Evolutionary conservation across 73 alveolate genomes (phyloP), one percentile per base, ranked within the genome.

Genomic region (Loxodes magnus): DNA sequence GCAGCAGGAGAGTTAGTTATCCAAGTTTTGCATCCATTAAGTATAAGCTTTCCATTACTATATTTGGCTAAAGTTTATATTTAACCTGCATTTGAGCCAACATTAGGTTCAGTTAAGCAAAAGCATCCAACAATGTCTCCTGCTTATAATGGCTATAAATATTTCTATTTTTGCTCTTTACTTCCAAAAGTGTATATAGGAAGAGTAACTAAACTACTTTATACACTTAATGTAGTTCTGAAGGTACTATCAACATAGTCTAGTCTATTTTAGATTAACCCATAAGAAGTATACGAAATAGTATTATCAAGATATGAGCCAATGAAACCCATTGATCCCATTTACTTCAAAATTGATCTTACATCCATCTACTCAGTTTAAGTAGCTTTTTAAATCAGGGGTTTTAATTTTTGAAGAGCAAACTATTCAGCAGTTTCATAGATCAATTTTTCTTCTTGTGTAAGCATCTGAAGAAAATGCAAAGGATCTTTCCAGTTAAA

Each of bases 91-190:
- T 82, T 76, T 24, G 95, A 82, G 28, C 97, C 97, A 51, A 83
- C 91, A 68, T 88, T 76, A 6, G 97, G 95, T 41, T 88, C 97
- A 22, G 97, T 88, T 53, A 88, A 65, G 23, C 97, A 92, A 67
- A 78, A 83, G 54, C 92, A 78, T 20, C 95, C 95, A 0, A 82
- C 71, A 14, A 33, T 43, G 28, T 82, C 90, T 26, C 90, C 95
- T 23, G 84, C 27, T 4, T 86, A 82, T 24, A 82, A 67, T 50
- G 63, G 71, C 0, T 90, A 90, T 41, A 82, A 64, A 31, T 56
- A 57, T 22, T 68, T 61, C 30, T 78, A 89, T 57, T 67, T 84
- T 19, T 61, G 48, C 22, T 35, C 59, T 37, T 84, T 58, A 9
- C 50, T 43, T n/a, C 88, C 96, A 44, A 55, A 84, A 41, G 72